A percentile compares a stretch with the other conserved stretches of the same genome.
These are phyloP conservation scores for Choiromyces venosus DNA, from an alignment of 495 filamentous ascomycete species.

Conservation along the genomic window DNA sequence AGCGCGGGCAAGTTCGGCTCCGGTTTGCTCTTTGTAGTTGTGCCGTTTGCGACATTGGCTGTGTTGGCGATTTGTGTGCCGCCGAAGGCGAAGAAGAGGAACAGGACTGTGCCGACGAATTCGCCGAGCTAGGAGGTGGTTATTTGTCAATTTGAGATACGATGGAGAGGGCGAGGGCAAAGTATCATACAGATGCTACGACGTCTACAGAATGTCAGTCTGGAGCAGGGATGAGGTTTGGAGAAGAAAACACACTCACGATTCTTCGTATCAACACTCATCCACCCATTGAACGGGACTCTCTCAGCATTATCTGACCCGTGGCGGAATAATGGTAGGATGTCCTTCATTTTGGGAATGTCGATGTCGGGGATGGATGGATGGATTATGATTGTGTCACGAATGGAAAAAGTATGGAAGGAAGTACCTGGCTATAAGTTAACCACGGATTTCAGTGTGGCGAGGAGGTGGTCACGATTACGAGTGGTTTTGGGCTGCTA, in stretches of 20 bases:
- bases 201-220: conserved; percentile 18
- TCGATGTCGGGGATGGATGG: too few species aligned
- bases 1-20: conserved; percentile 42
- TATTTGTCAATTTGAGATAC: neutral
- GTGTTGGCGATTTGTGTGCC: conserved; percentile 37
- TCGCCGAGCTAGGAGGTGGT: conserved; percentile 19
- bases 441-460: too few species aligned
- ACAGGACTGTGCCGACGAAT: conserved; percentile 48
- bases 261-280: conserved; percentile 19
- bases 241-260: conserved; percentile 11
- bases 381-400: too few species aligned
- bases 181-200: conserved; percentile 21
- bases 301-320: neutral
- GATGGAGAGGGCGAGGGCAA: neutral
- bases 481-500: too few species aligned
- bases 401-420: too few species aligned
- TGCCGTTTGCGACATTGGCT: conserved; percentile 41
- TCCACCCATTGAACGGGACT: conserved; percentile 12
- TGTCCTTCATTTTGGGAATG: too few species aligned
- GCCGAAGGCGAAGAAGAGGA: conserved; percentile 52
- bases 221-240: neutral
- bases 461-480: too few species aligned
- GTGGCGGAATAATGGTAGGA: conserved; percentile 8
- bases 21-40: conserved; percentile 40
- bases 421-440: too few species aligned